Evolutionary conservation across 768 basidiomycete genomes (phyloP).

Genomic region (Lentinula guzmanii): DNA sequence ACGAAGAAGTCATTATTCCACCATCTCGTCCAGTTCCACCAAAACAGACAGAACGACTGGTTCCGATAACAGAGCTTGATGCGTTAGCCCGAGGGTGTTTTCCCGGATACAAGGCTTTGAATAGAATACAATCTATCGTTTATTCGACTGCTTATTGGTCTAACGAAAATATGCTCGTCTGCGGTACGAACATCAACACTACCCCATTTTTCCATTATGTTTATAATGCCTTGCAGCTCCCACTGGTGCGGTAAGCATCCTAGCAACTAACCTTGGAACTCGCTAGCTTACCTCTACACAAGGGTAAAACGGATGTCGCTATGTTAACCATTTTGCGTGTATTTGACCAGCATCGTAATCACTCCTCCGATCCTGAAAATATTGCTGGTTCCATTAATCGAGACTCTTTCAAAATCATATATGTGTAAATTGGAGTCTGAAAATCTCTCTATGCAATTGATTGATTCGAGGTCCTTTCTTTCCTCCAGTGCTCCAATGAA

Average conservation of each 20-base stretch:
- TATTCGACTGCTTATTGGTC: slow-evolving; percentile 90
- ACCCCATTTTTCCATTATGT: not conserved
- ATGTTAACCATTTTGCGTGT: slow-evolving; percentile 91
- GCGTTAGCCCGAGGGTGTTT: slow-evolving; percentile 77
- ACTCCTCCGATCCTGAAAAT: slow-evolving; percentile 20
- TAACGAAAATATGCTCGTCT: slow-evolving; percentile 95
- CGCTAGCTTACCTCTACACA: not conserved
- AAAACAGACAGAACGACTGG: slow-evolving; percentile 60
- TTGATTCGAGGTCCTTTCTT: not conserved
- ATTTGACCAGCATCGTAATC: slow-evolving; percentile 57
- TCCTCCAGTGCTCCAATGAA: slow-evolving; percentile 89
- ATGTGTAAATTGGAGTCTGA: slow-evolving; percentile 56
- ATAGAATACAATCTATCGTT: slow-evolving; percentile 93
- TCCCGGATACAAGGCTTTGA: slow-evolving; percentile 78
- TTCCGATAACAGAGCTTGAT: slow-evolving; percentile 70
- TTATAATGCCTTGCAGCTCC: slow-evolving; percentile 54
- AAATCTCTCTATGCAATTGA: not conserved
- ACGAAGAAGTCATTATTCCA: slow-evolving; percentile 87
- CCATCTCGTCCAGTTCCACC: slow-evolving; percentile 78
- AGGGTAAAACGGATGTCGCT: slow-evolving; percentile 99
- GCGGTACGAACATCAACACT: slow-evolving; percentile 45
- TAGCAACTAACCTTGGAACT: not conserved
- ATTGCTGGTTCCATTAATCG: slow-evolving; percentile 50
- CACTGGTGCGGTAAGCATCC: slow-evolving; percentile 81
- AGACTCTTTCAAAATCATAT: slow-evolving; percentile 90